A percentile compares a stretch with the other conserved stretches of the same genome.
phyloP scores from a whole-genome alignment of 2,329 filamentous ascomycete species.

The Fusarium sp. region DNA sequence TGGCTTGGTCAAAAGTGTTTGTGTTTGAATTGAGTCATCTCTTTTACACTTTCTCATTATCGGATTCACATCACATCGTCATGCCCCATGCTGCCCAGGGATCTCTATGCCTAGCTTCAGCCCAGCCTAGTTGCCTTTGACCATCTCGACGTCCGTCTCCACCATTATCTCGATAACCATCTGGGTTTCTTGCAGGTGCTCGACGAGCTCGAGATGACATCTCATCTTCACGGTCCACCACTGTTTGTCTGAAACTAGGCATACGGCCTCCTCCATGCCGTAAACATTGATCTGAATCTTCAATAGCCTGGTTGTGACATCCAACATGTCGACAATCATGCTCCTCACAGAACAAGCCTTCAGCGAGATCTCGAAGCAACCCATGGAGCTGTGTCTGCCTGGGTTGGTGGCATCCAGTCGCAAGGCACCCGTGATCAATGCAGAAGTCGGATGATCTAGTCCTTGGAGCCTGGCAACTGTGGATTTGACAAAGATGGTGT shows the following conservation, averaged over 20 bases:
- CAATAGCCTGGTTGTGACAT: constrained; percentile 30
- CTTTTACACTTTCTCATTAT: constrained; percentile 7
- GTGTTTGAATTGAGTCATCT: not conserved
- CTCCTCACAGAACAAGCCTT: constrained; percentile 30
- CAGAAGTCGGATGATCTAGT: constrained; percentile 35
- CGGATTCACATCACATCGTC: constrained; percentile 12
- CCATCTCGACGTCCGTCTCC: not conserved
- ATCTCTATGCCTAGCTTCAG: constrained; percentile 21
- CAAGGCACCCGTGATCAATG: constrained; percentile 32
- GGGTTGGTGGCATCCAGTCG: constrained; percentile 28
- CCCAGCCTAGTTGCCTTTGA: constrained; percentile 34
- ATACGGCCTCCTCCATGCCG: constrained; percentile 21
- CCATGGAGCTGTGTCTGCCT: constrained; percentile 7
- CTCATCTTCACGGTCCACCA: not conserved
- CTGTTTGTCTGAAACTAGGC: constrained; percentile 1
- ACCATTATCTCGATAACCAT: not conserved
- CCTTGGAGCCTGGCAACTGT: constrained; percentile 33
- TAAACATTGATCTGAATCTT: constrained; percentile 29
- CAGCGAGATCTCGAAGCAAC: not conserved
- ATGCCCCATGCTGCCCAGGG: constrained; percentile 38
- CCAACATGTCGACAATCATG: constrained; percentile 38
- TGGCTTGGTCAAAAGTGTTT: constrained; percentile 7
- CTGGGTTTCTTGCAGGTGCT: not conserved
- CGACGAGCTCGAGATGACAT: not conserved
- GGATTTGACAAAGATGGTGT: constrained; percentile 42